Conservation (phyloP, 345 rosid species). For the Citrus reticulata region DNA sequence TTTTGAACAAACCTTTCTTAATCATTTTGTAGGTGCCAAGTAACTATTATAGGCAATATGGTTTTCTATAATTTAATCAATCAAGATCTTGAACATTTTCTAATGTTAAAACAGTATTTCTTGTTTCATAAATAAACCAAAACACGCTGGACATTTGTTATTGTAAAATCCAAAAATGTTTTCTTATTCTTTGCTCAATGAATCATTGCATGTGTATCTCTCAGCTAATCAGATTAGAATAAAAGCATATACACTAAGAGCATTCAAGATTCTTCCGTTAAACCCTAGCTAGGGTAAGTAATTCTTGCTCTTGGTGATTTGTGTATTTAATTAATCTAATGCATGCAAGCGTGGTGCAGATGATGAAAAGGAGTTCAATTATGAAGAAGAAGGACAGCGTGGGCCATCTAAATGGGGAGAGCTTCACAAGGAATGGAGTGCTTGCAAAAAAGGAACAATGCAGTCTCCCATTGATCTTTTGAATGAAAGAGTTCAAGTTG, state of each 20-base stretch:
- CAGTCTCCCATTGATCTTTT: constrained; percentile 85
- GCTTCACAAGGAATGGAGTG: constrained; percentile 52
- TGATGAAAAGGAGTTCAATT: constrained; percentile 63
- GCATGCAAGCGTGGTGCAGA: constrained; percentile 31
- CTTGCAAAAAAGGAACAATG: constrained; percentile 63
- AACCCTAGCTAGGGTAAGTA: neutral
- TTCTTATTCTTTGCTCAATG: too few species aligned
- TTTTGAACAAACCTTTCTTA: neutral
- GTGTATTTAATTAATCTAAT: neutral
- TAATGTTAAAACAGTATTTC: too few species aligned
- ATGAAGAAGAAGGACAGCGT: constrained; percentile 18
- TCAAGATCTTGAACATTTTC: too few species aligned
- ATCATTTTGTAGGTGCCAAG: neutral
- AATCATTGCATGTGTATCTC: neutral
- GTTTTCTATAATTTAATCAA: neutral
- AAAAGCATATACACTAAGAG: neutral
- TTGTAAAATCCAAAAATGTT: too few species aligned
- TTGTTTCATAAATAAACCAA: neutral
- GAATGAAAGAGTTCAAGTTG: constrained; percentile 45
- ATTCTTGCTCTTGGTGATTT: neutral
- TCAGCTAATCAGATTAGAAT: neutral
- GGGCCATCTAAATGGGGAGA: constrained; percentile 81
- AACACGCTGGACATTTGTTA: neutral
- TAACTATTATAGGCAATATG: neutral
- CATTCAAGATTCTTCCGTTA: neutral